A percentile compares a stretch with the other conserved stretches of the same genome.
phyloP scores from a whole-genome alignment of 2,329 filamentous ascomycete species.

The Dactylellina haptotyla region DNA sequence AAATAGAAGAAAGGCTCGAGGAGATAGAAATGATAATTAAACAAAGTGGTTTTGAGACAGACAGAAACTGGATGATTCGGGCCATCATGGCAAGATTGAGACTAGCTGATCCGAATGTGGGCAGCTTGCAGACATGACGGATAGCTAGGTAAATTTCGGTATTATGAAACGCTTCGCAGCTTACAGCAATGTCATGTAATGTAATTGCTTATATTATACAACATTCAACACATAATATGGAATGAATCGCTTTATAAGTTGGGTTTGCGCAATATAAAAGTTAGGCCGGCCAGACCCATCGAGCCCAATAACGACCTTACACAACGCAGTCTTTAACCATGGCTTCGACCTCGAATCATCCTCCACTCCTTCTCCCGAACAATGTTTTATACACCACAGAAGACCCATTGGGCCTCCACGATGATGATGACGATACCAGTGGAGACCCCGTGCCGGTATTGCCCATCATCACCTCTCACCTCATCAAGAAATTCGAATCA shows the following conservation, averaged over 20 bases:
- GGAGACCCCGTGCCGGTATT: constrained; percentile 15
- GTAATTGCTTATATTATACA: too few species aligned
- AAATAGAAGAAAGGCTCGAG: constrained; percentile 4
- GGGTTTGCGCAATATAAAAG: too few species aligned
- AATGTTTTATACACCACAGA: constrained; percentile 29
- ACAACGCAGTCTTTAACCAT: constrained; percentile 25
- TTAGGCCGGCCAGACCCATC: too few species aligned
- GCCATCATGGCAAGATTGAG: constrained; percentile 24
- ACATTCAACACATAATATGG: too few species aligned
- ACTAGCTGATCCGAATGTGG: not conserved
- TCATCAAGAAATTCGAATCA: constrained; percentile 18
- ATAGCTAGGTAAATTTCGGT: too few species aligned
- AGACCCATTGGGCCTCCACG: constrained; percentile 33
- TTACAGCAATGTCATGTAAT: too few species aligned
- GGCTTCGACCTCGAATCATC: not conserved
- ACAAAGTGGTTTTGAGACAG: not conserved
- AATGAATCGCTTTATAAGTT: too few species aligned
- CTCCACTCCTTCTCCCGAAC: constrained; percentile 28
- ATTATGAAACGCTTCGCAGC: too few species aligned
- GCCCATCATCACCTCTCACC: constrained; percentile 26
- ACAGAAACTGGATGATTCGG: constrained; percentile 25
- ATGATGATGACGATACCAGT: constrained; percentile 32
- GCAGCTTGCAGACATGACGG: not conserved
- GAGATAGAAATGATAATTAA: not conserved
- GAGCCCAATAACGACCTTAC: too few species aligned